A percentile compares a stretch with the other conserved stretches of the same genome.
Conservation (phyloP, 139 green algal genomes). For the Coelastrella sp. region DNA sequence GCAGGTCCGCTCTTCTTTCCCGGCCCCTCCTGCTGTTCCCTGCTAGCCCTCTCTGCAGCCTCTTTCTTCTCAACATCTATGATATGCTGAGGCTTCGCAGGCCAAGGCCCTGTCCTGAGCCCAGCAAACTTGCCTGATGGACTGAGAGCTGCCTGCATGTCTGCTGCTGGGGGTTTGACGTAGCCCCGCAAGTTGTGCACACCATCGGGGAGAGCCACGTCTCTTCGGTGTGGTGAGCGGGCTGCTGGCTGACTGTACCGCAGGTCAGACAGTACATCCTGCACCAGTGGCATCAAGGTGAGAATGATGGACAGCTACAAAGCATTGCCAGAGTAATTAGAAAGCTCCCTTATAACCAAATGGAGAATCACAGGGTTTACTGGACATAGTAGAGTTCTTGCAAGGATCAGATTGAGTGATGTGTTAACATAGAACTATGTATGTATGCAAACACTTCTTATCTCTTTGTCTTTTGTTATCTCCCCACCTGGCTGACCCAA, state of each 20-base stretch:
- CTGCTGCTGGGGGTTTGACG: constrained; percentile 55
- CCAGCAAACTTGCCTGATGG: not conserved
- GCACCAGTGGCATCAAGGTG: not conserved
- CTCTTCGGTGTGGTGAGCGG: constrained; percentile 66
- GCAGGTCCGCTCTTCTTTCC: constrained; percentile 37
- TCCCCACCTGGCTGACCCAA: constrained; percentile 79
- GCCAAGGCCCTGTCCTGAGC: not conserved
- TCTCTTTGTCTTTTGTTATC: too few relatives aligned
- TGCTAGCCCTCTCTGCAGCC: constrained; percentile 24
- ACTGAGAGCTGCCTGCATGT: not conserved
- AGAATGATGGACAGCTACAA: too few relatives aligned
- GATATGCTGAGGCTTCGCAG: constrained; percentile 31
- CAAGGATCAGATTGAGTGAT: too few relatives aligned
- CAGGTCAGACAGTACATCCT: constrained; percentile 67
- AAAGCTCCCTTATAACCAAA: too few relatives aligned
- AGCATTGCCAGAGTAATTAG: too few relatives aligned
- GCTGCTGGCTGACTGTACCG: constrained; percentile 30
- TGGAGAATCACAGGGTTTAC: too few relatives aligned
- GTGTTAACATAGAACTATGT: too few relatives aligned
- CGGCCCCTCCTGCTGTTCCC: not conserved
- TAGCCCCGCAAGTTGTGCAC: constrained; percentile 87
- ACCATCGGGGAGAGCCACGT: constrained; percentile 96
- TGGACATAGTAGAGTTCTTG: too few relatives aligned
- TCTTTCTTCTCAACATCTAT: constrained; percentile 4
- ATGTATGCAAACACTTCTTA: too few relatives aligned